Conservation (phyloP, 2,329 filamentous ascomycete genomes). For the Trichoderma sp. region DNA sequence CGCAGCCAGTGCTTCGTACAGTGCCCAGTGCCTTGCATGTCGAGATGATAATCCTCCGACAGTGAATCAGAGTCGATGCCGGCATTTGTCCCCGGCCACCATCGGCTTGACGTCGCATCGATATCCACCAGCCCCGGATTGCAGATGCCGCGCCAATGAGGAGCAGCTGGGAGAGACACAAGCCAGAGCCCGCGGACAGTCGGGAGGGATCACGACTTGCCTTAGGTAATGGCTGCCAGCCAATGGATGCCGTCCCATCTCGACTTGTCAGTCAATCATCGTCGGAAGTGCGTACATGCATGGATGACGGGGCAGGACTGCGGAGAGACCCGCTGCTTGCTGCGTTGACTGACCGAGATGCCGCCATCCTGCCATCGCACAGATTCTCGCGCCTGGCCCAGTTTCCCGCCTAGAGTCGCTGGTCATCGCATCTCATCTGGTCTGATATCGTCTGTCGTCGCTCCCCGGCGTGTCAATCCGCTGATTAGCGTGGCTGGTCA, state of each 20-base stretch:
- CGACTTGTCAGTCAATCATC: no score
- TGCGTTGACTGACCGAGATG: neutral
- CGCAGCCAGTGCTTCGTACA: no score
- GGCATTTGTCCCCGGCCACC: neutral
- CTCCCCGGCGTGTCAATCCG: no score
- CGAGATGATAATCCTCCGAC: neutral
- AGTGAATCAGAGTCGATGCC: conserved; percentile 5
- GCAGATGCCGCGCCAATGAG: conserved; percentile 1
- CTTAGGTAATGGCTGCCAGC: neutral
- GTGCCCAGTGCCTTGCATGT: neutral
- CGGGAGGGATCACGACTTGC: neutral
- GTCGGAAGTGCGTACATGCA: conserved; percentile 1
- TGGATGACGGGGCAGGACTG: neutral
- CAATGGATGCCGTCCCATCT: neutral
- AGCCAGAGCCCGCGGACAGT: neutral
- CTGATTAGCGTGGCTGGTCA: no score
- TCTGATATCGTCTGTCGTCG: no score
- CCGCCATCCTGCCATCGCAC: neutral
- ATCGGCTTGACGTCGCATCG: neutral
- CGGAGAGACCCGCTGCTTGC: neutral
- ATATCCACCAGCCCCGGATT: conserved; percentile 6
- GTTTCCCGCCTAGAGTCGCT: no score
- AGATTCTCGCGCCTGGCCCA: no score
- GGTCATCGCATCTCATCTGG: no score
- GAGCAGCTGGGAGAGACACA: neutral